Conservation (phyloP, 768 basidiomycete species). For the Sutorius australiensis region DNA sequence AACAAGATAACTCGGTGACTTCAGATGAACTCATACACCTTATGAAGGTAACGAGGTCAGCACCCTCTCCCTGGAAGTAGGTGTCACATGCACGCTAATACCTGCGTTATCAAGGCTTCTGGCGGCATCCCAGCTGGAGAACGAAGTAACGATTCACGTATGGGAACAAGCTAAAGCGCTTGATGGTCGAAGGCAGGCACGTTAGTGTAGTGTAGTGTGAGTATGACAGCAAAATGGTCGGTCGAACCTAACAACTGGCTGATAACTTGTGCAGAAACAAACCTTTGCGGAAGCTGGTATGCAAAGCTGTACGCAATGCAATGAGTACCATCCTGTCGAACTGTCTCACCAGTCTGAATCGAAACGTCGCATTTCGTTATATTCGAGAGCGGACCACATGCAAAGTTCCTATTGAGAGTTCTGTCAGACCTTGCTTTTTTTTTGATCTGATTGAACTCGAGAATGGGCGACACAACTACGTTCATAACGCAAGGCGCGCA, state of each 20-base stretch:
- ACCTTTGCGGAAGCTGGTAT: background rate
- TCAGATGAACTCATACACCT: slow-evolving; percentile 63
- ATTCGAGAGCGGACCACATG: slow-evolving; percentile 13
- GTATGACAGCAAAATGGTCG: background rate
- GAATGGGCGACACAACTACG: slow-evolving; percentile 14
- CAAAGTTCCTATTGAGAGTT: background rate
- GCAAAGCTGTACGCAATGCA: background rate
- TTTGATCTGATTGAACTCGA: background rate
- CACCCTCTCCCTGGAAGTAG: background rate
- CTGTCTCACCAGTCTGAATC: slow-evolving; percentile 6
- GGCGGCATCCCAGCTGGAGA: slow-evolving; percentile 56
- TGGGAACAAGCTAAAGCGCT: slow-evolving; percentile 68
- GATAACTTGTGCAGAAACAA: background rate
- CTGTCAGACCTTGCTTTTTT: background rate
- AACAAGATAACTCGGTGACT: slow-evolving; percentile 36
- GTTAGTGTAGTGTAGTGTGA: slow-evolving; percentile 12
- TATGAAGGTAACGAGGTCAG: slow-evolving; percentile 70
- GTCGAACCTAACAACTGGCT: background rate
- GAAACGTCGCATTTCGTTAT: slow-evolving; percentile 1
- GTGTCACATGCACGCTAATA: slow-evolving; percentile 1
- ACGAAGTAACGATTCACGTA: slow-evolving; percentile 49
- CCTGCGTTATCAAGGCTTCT: slow-evolving; percentile 44
- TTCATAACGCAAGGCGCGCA: slow-evolving; percentile 22
- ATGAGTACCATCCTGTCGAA: background rate
- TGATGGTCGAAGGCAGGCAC: slow-evolving; percentile 42